Percentiles rank a stretch among this genome's conserved stretches.
phyloP scores from a whole-genome alignment of 805 yeast genomes.

The Dipodascopsis tothii region DNA sequence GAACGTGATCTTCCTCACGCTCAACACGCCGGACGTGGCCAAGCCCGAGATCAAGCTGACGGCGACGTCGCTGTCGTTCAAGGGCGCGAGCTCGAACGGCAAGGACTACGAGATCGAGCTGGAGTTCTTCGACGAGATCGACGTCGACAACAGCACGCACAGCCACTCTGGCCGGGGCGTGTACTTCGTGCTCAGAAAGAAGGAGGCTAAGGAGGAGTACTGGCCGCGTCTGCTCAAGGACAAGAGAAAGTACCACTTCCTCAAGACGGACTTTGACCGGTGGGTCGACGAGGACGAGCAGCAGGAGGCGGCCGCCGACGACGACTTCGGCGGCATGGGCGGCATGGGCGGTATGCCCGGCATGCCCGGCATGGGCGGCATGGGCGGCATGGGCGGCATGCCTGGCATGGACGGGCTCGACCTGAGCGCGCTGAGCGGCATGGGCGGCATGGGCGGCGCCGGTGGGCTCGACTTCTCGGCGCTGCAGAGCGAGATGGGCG shows the following conservation, averaged over 20 bases:
- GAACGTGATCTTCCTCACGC: slow-evolving; percentile 68
- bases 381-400: slow-evolving; percentile 21
- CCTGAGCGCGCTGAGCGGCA: slow-evolving; percentile 19
- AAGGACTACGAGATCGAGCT: slow-evolving; percentile 53
- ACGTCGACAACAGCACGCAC: slow-evolving; percentile 52
- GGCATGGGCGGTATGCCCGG: slow-evolving; percentile 26
- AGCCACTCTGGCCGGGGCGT: slow-evolving; percentile 57
- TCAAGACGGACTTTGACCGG: slow-evolving; percentile 91
- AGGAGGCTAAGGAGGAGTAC: slow-evolving; percentile 59
- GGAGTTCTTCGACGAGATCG: slow-evolving; percentile 71
- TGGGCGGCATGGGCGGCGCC: slow-evolving; percentile 25
- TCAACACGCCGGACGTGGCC: slow-evolving; percentile 63
- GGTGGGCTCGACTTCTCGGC: slow-evolving; percentile 26
- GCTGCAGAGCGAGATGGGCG: slow-evolving; percentile 9
- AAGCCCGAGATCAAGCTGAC: slow-evolving; percentile 58
- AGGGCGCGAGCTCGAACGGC: slow-evolving; percentile 40
- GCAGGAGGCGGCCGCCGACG: slow-evolving; percentile 54
- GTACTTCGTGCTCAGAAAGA: slow-evolving; percentile 62
- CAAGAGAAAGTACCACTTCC: slow-evolving; percentile 66
- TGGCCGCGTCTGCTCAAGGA: slow-evolving; percentile 96
- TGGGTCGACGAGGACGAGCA: slow-evolving; percentile 99
- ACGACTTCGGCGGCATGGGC: slow-evolving; percentile 30
- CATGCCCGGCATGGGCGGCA: slow-evolving; percentile 23
- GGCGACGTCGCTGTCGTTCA: slow-evolving; percentile 46
- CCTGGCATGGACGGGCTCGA: slow-evolving; percentile 25